Conservation (phyloP, 352 stramenopile species). For the Globisporangium apiculatum region DNA sequence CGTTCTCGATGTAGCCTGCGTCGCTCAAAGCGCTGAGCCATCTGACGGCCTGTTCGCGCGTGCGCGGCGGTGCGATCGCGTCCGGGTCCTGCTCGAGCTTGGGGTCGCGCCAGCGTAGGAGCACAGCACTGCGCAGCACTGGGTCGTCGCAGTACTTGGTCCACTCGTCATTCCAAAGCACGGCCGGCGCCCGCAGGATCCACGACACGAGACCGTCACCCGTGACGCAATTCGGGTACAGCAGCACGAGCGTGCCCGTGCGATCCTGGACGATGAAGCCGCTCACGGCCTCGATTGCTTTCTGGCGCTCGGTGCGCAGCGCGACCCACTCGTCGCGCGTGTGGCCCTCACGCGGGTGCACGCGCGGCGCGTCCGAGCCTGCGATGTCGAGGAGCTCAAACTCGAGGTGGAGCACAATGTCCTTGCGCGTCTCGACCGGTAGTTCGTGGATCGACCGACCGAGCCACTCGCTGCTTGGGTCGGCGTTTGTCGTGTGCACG, state of each 20-base stretch:
- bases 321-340: slow-evolving; percentile 48
- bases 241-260: slow-evolving; percentile 25
- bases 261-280: slow-evolving; percentile 53
- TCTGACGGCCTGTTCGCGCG: slow-evolving; percentile 22
- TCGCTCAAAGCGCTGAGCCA: slow-evolving; percentile 58
- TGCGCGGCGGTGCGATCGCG: slow-evolving; percentile 36
- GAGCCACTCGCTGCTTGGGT: slow-evolving; percentile 42
- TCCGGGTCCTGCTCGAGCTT: slow-evolving; percentile 33
- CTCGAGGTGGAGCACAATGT: slow-evolving; percentile 52
- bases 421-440: slow-evolving; percentile 37
- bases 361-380: slow-evolving; percentile 16
- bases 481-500: slow-evolving; percentile 39
- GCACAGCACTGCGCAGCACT: slow-evolving; percentile 11
- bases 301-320: slow-evolving; percentile 30
- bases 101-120: slow-evolving; percentile 28
- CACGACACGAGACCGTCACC: slow-evolving; percentile 58
- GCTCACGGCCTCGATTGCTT: slow-evolving; percentile 31
- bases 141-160: slow-evolving; percentile 38
- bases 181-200: slow-evolving; percentile 31
- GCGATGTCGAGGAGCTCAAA: slow-evolving; percentile 55
- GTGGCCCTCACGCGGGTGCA: slow-evolving; percentile 11
- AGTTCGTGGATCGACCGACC: slow-evolving; percentile 51
- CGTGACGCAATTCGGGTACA: slow-evolving; percentile 40
- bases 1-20: slow-evolving; percentile 52
- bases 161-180: slow-evolving; percentile 55